Evolutionary conservation across 768 basidiomycete genomes (phyloP), one percentile per base, ranked within the genome.

Genomic region (Leccinellum rugosiceps): DNA sequence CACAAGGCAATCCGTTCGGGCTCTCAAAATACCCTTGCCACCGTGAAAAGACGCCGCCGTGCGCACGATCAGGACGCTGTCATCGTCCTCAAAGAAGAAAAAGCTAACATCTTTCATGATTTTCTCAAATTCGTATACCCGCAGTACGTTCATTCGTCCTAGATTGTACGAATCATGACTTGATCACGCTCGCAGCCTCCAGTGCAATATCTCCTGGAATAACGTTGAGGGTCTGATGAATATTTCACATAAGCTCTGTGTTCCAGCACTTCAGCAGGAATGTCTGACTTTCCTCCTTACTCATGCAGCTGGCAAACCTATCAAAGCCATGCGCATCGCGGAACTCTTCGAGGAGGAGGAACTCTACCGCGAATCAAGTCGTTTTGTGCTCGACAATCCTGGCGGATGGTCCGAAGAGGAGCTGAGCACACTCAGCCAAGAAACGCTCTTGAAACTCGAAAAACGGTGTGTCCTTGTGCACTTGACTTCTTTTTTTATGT

Each of bases 171-270:
- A 50, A 13, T 56, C 35, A 49, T 51, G 34, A 49, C 35, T 49
- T 58, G 9, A 63, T 31, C 51, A 32, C 50, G 38, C 41, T 23
- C n/a, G 45, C 64, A 91, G 89, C 61, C 78, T 95, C 54, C 90
- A 94, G 61, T 96, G 94, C 74, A 91, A 91, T 9, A 94, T 96
- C 53, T 89, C 92, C 0, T 98, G 94, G 92, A 90, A 92, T 64
- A 97, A 97, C 70, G 95, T 93, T 26, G 93, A 92, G 64, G 87
- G 88, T 41, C 80, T 93, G 43, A 89, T 94, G 84, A 92, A 94
- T 66, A 88, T 96, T 21, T 86, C 92, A 3, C 86, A 91, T 72
- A 95, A 94, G 68, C 84, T 96, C 55, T 90, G 89, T 60, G 90
- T 92, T 5, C 86, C 90, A 2, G 77, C 88, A 3, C 78, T 97